These are phyloP conservation scores for Blastocystis sp. DNA, from an alignment of 352 stramenopile genomes.

Conservation along the genomic window DNA sequence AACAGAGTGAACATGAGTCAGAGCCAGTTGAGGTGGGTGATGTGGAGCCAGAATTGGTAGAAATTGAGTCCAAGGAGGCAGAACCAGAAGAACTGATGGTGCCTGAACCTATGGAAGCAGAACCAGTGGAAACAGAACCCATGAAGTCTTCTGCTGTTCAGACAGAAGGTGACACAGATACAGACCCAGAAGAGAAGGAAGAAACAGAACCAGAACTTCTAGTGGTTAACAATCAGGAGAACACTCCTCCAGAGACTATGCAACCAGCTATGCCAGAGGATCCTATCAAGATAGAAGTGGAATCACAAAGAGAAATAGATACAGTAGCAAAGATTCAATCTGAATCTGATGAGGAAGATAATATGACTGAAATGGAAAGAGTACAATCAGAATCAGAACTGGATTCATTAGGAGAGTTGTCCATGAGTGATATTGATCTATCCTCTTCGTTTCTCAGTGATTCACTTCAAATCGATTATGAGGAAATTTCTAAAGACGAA, in stretches of 20 bases:
- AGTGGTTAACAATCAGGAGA: background rate
- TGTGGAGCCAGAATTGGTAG: background rate
- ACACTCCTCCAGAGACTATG: background rate
- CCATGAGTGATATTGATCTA: background rate
- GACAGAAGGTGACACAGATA: background rate
- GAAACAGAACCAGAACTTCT: background rate
- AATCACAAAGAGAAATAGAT: background rate
- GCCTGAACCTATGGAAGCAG: background rate
- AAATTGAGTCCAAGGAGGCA: background rate
- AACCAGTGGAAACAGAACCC: background rate
- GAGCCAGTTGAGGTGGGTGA: background rate
- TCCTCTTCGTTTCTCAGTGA: background rate
- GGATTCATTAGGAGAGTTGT: background rate
- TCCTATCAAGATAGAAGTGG: no score
- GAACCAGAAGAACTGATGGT: background rate
- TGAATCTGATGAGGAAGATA: constrained; percentile 1
- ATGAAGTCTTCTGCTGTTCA: background rate
- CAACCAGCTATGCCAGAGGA: no score
- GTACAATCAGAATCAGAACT: background rate
- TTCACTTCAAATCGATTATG: background rate
- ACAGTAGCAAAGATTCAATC: background rate
- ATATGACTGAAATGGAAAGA: constrained; percentile 1
- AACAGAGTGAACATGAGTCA: background rate
- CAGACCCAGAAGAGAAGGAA: background rate
- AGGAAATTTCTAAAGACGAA: background rate